A percentile compares a stretch with the other conserved stretches of the same genome.
Conservation (phyloP, 176 grass and related monocot genomes). For the Pontederia paniculata region DNA sequence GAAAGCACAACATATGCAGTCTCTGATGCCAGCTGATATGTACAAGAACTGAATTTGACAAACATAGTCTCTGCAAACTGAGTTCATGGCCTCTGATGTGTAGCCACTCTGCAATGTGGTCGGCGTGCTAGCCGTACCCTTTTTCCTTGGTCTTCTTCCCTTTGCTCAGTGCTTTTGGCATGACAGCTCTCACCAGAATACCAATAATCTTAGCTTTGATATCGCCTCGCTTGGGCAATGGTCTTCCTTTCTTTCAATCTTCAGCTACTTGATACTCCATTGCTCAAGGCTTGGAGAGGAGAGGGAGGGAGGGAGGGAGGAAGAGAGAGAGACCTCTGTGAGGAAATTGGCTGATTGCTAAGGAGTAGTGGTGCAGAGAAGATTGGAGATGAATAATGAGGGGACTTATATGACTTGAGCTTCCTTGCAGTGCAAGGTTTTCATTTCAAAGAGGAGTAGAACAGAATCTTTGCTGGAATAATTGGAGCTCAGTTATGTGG, state of each 20-base stretch:
- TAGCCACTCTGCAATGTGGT: slow-evolving; percentile 1
- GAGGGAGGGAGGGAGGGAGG: not conserved
- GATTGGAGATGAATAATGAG: too few species aligned
- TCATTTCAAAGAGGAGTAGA: too few species aligned
- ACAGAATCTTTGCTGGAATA: too few species aligned
- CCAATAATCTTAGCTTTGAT: slow-evolving; percentile 42
- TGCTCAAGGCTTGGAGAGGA: not conserved
- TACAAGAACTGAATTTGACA: too few species aligned
- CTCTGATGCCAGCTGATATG: too few species aligned
- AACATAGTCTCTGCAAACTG: too few species aligned
- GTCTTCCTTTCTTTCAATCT: not conserved
- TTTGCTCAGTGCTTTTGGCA: not conserved
- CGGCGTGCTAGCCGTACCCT: not conserved
- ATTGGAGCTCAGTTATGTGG: too few species aligned
- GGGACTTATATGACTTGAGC: too few species aligned
- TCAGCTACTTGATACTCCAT: not conserved
- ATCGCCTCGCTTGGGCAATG: slow-evolving; percentile 42
- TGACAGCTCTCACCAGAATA: slow-evolving; percentile 5
- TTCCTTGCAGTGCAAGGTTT: too few species aligned
- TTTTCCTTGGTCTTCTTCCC: slow-evolving; percentile 20
- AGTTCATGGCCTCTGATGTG: not conserved
- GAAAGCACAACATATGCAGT: too few species aligned
- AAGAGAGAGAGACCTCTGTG: not conserved
- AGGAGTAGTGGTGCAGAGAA: too few species aligned
- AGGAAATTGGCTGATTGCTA: too few species aligned